Conservation (phyloP, 257 asterid genomes). For the Haberlea rhodopensis region DNA sequence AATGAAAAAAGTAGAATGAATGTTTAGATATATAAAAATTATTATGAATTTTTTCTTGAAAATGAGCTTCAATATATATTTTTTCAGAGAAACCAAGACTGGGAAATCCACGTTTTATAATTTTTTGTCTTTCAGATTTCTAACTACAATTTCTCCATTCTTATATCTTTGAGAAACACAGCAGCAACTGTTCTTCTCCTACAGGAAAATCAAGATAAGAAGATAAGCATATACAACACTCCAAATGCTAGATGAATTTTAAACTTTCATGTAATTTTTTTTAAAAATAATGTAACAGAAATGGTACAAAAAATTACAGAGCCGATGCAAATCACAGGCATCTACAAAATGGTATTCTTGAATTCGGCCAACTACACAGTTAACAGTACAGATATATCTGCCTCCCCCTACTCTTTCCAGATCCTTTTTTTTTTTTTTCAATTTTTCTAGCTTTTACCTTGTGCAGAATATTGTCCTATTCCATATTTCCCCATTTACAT, state of each 20-base stretch:
- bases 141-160: too few relatives aligned
- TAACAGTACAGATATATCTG: conserved; percentile 42
- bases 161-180: neutral
- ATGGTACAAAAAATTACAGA: conserved; percentile 21
- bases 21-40: too few relatives aligned
- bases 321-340: conserved; percentile 33
- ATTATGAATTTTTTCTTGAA: too few relatives aligned
- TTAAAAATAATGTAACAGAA: too few relatives aligned
- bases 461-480: conserved; percentile 35
- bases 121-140: too few relatives aligned
- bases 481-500: conserved; percentile 47
- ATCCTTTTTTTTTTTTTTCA: conserved; percentile 22
- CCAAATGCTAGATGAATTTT: conserved; percentile 26
- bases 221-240: neutral
- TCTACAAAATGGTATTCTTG: conserved; percentile 50
- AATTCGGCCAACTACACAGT: conserved; percentile 43
- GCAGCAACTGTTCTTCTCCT: neutral
- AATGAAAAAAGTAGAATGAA: too few relatives aligned
- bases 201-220: neutral
- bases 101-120: too few relatives aligned
- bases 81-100: too few relatives aligned
- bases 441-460: conserved; percentile 26
- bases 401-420: conserved; percentile 22
- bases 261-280: conserved; percentile 41
- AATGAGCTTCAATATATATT: too few relatives aligned